These are phyloP conservation scores for Hibiscus syriacus DNA, from an alignment of 345 rosid genomes.

Conservation along the genomic window DNA sequence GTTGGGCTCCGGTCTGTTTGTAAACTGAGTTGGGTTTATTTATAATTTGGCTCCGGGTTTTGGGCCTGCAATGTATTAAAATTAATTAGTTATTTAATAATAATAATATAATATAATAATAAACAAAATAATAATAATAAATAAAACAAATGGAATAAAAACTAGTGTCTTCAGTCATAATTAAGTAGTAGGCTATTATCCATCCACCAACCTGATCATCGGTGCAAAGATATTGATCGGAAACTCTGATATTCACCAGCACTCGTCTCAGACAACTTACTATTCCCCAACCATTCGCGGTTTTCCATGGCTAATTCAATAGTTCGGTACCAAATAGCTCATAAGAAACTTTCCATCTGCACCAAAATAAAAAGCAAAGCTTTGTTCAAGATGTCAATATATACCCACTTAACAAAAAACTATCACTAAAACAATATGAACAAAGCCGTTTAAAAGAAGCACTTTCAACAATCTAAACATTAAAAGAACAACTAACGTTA, in stretches of 20 bases:
- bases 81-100: no score
- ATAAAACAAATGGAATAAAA: no score
- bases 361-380: slow-evolving; percentile 8
- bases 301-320: slow-evolving; percentile 49
- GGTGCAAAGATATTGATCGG: slow-evolving; percentile 58
- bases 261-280: slow-evolving; percentile 64
- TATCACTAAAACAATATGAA: not conserved
- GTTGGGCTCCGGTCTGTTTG: no score
- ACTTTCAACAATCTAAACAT: slow-evolving; percentile 16
- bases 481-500: slow-evolving; percentile 10
- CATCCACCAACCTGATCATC: slow-evolving; percentile 55
- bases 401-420: not conserved
- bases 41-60: no score
- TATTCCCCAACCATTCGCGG: slow-evolving; percentile 66
- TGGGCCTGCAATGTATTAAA: no score
- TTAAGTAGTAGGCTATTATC: not conserved
- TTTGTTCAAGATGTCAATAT: slow-evolving; percentile 9
- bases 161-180: no score
- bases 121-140: no score
- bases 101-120: no score
- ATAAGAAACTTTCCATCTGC: slow-evolving; percentile 37
- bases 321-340: slow-evolving; percentile 20
- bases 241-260: slow-evolving; percentile 64
- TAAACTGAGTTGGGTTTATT: no score
- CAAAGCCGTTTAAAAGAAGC: slow-evolving; percentile 1